Conservation (phyloP, 164 flowering plant species). For the Stephania japonica region DNA sequence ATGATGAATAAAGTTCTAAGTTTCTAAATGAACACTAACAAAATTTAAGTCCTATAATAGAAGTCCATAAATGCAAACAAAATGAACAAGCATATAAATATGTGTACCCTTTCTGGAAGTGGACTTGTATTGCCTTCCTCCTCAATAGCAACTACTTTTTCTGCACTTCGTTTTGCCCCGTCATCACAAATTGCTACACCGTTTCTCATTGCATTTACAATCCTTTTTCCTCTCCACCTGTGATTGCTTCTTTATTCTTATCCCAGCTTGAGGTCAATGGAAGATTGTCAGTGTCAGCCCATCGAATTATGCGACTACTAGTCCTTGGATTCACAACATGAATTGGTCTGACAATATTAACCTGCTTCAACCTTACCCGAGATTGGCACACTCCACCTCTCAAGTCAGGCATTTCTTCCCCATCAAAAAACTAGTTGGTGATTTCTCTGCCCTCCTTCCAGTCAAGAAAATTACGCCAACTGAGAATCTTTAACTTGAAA, state of each 20-base stretch:
- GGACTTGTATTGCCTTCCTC: constrained; percentile 37
- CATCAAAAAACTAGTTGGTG: constrained; percentile 17
- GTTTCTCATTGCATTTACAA: constrained; percentile 20
- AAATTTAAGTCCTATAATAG: neutral
- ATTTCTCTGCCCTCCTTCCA: constrained; percentile 1
- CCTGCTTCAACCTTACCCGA: constrained; percentile 28
- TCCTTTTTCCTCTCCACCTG: constrained; percentile 22
- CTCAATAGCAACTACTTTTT: constrained; percentile 27
- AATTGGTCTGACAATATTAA: constrained; percentile 22
- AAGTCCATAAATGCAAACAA: neutral
- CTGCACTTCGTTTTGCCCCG: constrained; percentile 24
- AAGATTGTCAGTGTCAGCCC: constrained; percentile 22
- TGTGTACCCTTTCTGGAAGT: constrained; percentile 41
- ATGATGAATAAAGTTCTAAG: neutral
- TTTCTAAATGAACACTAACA: neutral
- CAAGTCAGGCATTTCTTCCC: constrained; percentile 38
- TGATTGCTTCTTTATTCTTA: constrained; percentile 24
- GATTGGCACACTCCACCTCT: constrained; percentile 34
- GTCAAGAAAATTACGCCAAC: constrained; percentile 2
- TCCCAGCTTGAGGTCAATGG: constrained; percentile 11
- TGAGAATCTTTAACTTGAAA: neutral
- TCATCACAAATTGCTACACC: constrained; percentile 24
- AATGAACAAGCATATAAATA: neutral
- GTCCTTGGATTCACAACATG: constrained; percentile 22
- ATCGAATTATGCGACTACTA: constrained; percentile 25